Evolutionary conservation across 129 eudicot species (phyloP), one percentile per base, ranked within the genome.

Genomic region (Helichrysum umbraculigerum): DNA sequence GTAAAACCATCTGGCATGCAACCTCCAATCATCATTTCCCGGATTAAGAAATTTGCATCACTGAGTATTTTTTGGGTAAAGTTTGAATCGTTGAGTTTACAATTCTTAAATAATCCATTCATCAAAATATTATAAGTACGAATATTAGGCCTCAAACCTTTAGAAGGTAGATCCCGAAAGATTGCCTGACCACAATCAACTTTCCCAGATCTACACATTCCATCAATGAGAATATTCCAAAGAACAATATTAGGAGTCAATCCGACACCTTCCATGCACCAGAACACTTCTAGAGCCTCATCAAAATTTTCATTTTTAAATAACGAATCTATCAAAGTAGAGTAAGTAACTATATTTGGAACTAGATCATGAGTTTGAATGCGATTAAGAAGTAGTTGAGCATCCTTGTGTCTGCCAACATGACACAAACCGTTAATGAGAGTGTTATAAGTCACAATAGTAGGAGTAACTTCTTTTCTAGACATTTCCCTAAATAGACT

Each of bases 1-100:
- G 79, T 78, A 68, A 33, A 78, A 21, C 76, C 86, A 73, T 83
- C 66, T 19, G 86, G 86, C 82, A 73, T 71, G 72, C 76, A 73
- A 30, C 79, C 86, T 51, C 35, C 66, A 47, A 66, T 74, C 82
- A 77, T 58, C 86, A 82, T 77, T 17, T 71, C 78, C 64, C 66
- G 79, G 12, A 82, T 47, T 75, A 82, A 73, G 6, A 66, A 30
- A 72, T 78, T 33, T 61, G 76, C 86, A 63, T 78, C 28, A 25
- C 28, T 25, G 28, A 25, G 28, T 25, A 25, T 25, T 25, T 25
- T 25, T 25, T 25, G 28, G 28, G 28, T 25, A 25, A 25, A 0
- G 28, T 25, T 25, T 25, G 28, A 25, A 25, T 25, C 86, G 19
- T 73, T 35, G 7, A 78, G 66, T 73, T 66, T 82, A 60, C 83